phyloP scores from a whole-genome alignment of 2,329 filamentous ascomycete genomes.

The Hypoxylon rubiginosum region DNA sequence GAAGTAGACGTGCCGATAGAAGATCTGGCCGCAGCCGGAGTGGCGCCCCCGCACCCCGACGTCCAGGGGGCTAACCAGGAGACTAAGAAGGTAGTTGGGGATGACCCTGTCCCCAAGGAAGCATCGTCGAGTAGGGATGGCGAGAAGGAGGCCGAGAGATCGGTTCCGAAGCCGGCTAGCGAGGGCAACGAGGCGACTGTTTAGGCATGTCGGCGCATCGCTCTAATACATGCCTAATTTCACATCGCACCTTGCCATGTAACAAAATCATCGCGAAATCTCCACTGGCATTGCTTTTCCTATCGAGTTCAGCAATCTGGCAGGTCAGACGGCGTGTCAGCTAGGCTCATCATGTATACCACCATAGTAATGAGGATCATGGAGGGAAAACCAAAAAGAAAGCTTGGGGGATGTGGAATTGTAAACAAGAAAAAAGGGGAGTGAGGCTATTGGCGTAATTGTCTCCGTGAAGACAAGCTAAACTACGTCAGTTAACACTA shows the following conservation, averaged over 20 bases:
- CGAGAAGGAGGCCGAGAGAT: slow-evolving; percentile 68
- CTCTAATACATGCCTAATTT: slow-evolving; percentile 16
- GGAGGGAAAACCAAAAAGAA: slow-evolving; percentile 30
- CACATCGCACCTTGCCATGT: slow-evolving; percentile 10
- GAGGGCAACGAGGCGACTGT: slow-evolving; percentile 71
- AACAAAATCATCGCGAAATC: slow-evolving; percentile 26
- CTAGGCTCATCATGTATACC: slow-evolving; percentile 44
- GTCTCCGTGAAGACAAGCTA: slow-evolving; percentile 25
- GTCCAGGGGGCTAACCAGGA: slow-evolving; percentile 72
- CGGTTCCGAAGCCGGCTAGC: slow-evolving; percentile 72
- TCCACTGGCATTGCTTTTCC: slow-evolving; percentile 31
- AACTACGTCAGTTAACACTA: slow-evolving; percentile 33
- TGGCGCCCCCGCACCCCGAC: slow-evolving; percentile 72
- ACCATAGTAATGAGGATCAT: slow-evolving; percentile 49
- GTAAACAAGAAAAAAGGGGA: slow-evolving; percentile 31
- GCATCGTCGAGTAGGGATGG: slow-evolving; percentile 67
- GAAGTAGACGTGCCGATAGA: slow-evolving; percentile 70
- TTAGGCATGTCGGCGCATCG: slow-evolving; percentile 14
- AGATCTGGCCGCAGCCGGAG: slow-evolving; percentile 56
- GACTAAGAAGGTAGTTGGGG: slow-evolving; percentile 61
- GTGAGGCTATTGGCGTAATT: slow-evolving; percentile 27
- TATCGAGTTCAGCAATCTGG: slow-evolving; percentile 35
- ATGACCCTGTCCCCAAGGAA: slow-evolving; percentile 57
- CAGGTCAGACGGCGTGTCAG: slow-evolving; percentile 28
- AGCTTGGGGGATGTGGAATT: slow-evolving; percentile 38